Base-by-base conservation (phyloP, 345 rosid genomes). In the Eutrema heterophyllum region DNA sequence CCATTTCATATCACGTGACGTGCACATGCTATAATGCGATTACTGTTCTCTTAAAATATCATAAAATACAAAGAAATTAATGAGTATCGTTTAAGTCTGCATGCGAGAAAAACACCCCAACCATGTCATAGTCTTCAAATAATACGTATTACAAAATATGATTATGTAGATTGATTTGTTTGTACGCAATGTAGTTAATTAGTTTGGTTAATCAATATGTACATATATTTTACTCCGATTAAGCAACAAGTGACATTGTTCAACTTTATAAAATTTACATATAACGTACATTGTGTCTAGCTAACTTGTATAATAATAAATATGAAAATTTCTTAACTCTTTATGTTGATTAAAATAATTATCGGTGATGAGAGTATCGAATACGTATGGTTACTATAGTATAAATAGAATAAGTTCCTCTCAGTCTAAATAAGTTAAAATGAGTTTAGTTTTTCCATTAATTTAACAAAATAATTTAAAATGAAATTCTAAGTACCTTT, bases 1-100 rank as follows among this genome's bases (percentile, higher is more conserved):
- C 76, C 76, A 64, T 55, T 53, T 30, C 4, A 46, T 53, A 24
- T 9, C 60, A 75, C 18, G 72, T 74, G 66, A 65, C 15, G 26
- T 41, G 46, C 52, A 50, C 61, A 50, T 71, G 46, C 35, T 44
- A 12, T 27, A 15, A 21, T n/a, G 15, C 53, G 21, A 29, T n/a
- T 33, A 21, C 24, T 52, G 13, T 59, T 46, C 26, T 46, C n/a
- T 35, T 63, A 36, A 33, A 30, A 4, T 52, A 30, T 26, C 62
- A 35, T 4, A 50, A 35, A 40, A 5, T 51, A 24, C 56, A 26
- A 49, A 4, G 55, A 50, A 24, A 32, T 49, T 50, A 3, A 12
- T 40, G 24, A 5, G 21, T 39, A 62, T 62, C 15, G 76, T 26
- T 60, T 38, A 67, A 10, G 32, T 72, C 53, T 61, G 32, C 35